phyloP scores from a whole-genome alignment of 441 rosid species.

The Gossypium armourianum region DNA sequence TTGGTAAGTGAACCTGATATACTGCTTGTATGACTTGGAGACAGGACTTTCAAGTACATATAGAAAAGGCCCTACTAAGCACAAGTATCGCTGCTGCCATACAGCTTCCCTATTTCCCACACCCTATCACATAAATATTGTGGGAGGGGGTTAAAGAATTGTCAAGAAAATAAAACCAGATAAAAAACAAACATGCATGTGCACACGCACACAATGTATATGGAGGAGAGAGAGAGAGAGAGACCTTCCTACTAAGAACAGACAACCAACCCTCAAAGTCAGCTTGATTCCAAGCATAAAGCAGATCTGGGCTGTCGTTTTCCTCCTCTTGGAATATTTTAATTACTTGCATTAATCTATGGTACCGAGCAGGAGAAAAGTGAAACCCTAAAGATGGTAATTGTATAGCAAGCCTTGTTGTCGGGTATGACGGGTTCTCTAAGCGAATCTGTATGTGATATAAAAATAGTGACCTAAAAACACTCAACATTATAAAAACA shows the following conservation, averaged over 20 bases:
- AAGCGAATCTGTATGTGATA: constrained; percentile 46
- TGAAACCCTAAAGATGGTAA: constrained; percentile 85
- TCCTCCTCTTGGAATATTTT: constrained; percentile 63
- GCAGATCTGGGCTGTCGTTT: constrained; percentile 34
- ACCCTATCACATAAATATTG: constrained; percentile 45
- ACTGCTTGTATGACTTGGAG: constrained; percentile 75
- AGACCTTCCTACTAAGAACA: constrained; percentile 75
- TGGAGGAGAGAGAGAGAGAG: constrained; percentile 10
- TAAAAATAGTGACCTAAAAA: constrained; percentile 14
- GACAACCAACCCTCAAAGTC: constrained; percentile 92
- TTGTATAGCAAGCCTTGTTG: constrained; percentile 72
- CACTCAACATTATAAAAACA: constrained; percentile 4
- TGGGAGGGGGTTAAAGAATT: background rate
- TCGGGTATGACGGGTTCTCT: constrained; percentile 76
- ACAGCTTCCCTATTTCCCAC: constrained; percentile 79
- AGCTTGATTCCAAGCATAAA: constrained; percentile 71
- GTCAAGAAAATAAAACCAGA: constrained; percentile 15
- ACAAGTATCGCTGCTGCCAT: constrained; percentile 77
- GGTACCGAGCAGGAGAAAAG: constrained; percentile 97
- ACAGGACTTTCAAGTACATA: constrained; percentile 65
- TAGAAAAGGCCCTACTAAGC: constrained; percentile 81
- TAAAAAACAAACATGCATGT: constrained; percentile 5
- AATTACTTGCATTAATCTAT: constrained; percentile 79
- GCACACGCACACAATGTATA: background rate
- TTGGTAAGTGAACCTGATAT: constrained; percentile 49